Conservation (phyloP, 495 filamentous ascomycete genomes). For the Friedmanniomyces simplex region DNA sequence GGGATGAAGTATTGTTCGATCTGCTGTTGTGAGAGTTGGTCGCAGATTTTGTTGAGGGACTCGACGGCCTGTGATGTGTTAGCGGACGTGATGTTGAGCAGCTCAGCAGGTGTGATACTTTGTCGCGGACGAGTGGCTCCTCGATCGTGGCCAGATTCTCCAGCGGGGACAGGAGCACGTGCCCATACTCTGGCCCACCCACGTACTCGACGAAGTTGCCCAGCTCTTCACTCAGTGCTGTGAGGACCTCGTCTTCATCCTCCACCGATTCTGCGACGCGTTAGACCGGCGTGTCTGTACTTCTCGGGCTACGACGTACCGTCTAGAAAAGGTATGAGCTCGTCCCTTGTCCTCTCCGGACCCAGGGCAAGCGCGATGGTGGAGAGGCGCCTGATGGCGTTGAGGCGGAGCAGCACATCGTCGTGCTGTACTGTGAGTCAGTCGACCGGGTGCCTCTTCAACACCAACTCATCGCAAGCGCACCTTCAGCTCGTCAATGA, state of each 20-base stretch:
- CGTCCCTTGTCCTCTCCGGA: slow-evolving; percentile 88
- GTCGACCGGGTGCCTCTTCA: background rate
- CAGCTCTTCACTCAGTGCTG: slow-evolving; percentile 90
- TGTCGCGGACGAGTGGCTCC: slow-evolving; percentile 93
- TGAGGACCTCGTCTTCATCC: slow-evolving; percentile 97
- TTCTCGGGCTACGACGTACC: slow-evolving; percentile 45
- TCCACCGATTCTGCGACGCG: slow-evolving; percentile 78
- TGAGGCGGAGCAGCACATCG: slow-evolving; percentile 91
- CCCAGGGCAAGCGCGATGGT: slow-evolving; percentile 95
- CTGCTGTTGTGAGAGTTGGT: slow-evolving; percentile 77
- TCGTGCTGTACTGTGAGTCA: slow-evolving; percentile 59
- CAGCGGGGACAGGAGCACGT: slow-evolving; percentile 90
- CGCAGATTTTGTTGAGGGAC: slow-evolving; percentile 97
- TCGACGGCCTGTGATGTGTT: slow-evolving; percentile 68
- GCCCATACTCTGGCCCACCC: slow-evolving; percentile 82
- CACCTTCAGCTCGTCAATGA: slow-evolving; percentile 99
- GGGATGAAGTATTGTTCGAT: slow-evolving; percentile 96
- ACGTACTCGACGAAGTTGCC: slow-evolving; percentile 96
- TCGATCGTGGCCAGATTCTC: slow-evolving; percentile 98
- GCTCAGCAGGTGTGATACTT: slow-evolving; percentile 45
- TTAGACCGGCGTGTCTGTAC: background rate
- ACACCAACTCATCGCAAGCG: slow-evolving; percentile 16
- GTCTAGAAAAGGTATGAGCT: slow-evolving; percentile 96
- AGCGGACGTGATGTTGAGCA: slow-evolving; percentile 1
- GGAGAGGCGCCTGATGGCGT: slow-evolving; percentile 94